phyloP scores from a whole-genome alignment of 148 eudicot genomes.

The Camellia granthamiana region DNA sequence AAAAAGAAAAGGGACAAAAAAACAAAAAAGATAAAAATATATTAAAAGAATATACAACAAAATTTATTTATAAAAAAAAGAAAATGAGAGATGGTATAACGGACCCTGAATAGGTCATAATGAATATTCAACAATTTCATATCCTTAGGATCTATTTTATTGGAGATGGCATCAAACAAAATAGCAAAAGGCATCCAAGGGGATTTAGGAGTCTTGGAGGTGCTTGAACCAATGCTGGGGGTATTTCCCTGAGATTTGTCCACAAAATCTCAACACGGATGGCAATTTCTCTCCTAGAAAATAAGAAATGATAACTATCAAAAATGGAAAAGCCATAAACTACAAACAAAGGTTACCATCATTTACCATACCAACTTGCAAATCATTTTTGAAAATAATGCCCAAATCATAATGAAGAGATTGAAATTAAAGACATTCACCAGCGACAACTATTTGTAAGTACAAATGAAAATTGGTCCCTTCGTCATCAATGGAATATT shows the following conservation, averaged over 20 bases:
- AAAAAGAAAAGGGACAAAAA: neutral
- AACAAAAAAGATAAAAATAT: neutral
- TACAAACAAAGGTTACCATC: neutral
- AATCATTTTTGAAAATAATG: neutral
- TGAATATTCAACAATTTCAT: slow-evolving; percentile 23
- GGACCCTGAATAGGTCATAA: slow-evolving; percentile 30
- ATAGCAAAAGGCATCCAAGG: slow-evolving; percentile 44
- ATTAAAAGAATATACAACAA: neutral
- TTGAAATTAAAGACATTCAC: neutral
- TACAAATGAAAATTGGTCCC: neutral
- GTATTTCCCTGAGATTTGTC: slow-evolving; percentile 12
- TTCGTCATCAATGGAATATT: neutral
- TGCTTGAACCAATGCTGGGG: slow-evolving; percentile 21
- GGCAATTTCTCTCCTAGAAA: slow-evolving; percentile 15
- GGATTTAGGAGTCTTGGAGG: slow-evolving; percentile 29
- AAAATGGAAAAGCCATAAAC: neutral
- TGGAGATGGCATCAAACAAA: slow-evolving; percentile 35
- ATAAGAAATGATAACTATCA: neutral
- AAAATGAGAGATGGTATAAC: neutral
- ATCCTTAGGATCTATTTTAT: slow-evolving; percentile 21
- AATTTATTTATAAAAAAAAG: neutral
- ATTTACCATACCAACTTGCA: neutral
- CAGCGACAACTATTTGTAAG: neutral
- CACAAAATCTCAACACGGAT: neutral
- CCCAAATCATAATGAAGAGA: neutral